Evolutionary conservation across 2,329 filamentous ascomycete species (phyloP), one percentile per base, ranked within the genome.

Genomic region (Hypoxylon sp.): DNA sequence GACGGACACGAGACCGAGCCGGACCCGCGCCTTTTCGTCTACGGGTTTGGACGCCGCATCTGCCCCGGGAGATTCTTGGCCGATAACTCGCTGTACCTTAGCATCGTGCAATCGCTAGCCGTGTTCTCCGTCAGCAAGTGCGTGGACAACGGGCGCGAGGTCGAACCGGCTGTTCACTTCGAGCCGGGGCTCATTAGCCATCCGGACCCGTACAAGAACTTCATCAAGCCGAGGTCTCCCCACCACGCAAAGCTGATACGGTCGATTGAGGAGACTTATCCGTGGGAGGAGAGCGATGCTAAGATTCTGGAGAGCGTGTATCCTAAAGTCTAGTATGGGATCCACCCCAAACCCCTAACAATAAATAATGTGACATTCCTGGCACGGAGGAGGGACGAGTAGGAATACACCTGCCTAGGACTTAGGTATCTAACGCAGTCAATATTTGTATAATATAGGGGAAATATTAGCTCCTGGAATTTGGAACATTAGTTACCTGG

Each of bases 41-140:
- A 78, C 48, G 79, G 78, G 0, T 80, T 74, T 44, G 79, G 78
- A 0, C 73, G 79, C 0, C 72, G 79, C 8, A 62, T 73, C 1
- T 81, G 78, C 56, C 73, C 77, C 0, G 79, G 79, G 0, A 56
- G 71, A 1, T 69, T 70, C 22, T 67, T 80, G 2, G 77, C 76
- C 0, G 73, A 76, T 5, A 49, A 71, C 1, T 71, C 68, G 1
- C 32, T 79, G 0, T 80, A 72, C 20, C 49, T 79, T 1, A 74
- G 49, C 1, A 68, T 79, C 15, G 80, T 77, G 0, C 81, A 81
- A 28, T 72, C 76, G 0, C 72, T 88, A 1, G 77, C 84, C 0
- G 79, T 79, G 0, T 86, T 87, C 51, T 70, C 77, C 3, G 76
- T 85, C 13, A 64, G 59, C 8, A 81, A 81, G 56, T 63, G 67